phyloP scores from a whole-genome alignment of 345 rosid species.

The Populus euphratica region DNA sequence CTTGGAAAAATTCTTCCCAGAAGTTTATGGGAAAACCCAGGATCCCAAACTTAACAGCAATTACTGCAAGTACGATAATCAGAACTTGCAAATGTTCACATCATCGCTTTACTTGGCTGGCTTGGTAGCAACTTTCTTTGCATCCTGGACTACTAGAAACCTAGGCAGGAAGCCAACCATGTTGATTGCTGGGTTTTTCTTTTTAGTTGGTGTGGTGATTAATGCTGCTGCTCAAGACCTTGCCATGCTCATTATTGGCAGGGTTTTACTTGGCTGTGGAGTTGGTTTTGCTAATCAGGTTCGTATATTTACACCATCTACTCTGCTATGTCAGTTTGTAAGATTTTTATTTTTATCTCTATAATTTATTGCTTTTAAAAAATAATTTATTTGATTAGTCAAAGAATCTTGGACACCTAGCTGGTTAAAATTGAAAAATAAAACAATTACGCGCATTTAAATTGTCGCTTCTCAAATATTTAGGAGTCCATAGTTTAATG shows the following conservation, averaged over 20 bases:
- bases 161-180: constrained; percentile 73
- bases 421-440: neutral
- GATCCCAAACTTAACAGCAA: constrained; percentile 38
- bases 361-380: neutral
- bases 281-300: constrained; percentile 96
- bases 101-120: constrained; percentile 94
- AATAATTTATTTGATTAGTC: neutral
- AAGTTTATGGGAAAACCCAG: constrained; percentile 41
- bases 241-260: constrained; percentile 84
- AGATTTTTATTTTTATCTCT: too few relatives aligned
- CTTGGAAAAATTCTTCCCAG: constrained; percentile 77
- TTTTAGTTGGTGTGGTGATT: constrained; percentile 64
- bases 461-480: neutral
- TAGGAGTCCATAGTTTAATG: neutral
- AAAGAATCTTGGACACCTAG: neutral
- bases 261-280: constrained; percentile 89
- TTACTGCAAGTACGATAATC: constrained; percentile 92
- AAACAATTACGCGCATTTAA: neutral
- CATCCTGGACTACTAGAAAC: constrained; percentile 86
- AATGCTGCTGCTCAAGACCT: constrained; percentile 75
- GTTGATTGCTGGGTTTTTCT: constrained; percentile 88
- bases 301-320: neutral
- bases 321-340: neutral
- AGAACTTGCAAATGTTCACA: constrained; percentile 83
- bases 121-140: constrained; percentile 79